Percentiles rank a stretch among this genome's conserved stretches.
These are phyloP conservation scores for Kodamaea nitidulidarum DNA, from an alignment of 805 yeast species.

Conservation along the genomic window DNA sequence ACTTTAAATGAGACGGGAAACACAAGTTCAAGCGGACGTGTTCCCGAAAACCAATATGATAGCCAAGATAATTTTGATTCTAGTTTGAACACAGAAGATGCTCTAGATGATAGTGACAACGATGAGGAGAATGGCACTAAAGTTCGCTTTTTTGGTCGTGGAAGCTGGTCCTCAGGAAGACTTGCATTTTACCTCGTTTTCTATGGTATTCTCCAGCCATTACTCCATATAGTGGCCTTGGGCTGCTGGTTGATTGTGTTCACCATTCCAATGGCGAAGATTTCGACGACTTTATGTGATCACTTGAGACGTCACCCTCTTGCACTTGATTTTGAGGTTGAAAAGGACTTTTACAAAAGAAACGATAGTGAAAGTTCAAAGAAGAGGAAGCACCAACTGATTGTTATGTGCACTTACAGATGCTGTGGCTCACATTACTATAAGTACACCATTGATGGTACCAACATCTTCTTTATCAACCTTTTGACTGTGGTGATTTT, in stretches of 20 bases:
- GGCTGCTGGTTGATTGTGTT: slow-evolving; percentile 80
- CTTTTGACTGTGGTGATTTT: slow-evolving; percentile 73
- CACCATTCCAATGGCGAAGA: slow-evolving; percentile 91
- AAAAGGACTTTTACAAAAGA: slow-evolving; percentile 43
- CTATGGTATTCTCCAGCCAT: slow-evolving; percentile 67
- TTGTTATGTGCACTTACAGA: slow-evolving; percentile 85
- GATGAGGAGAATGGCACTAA: slow-evolving; percentile 31
- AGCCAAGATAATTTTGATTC: slow-evolving; percentile 9
- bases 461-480: slow-evolving; percentile 88
- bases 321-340: slow-evolving; percentile 71
- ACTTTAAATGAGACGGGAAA: slow-evolving; percentile 17
- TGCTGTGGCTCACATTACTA: slow-evolving; percentile 91
- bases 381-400: slow-evolving; percentile 48
- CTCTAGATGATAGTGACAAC: slow-evolving; percentile 14
- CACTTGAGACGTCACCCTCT: slow-evolving; percentile 89
- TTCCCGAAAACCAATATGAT: slow-evolving; percentile 15
- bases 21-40: slow-evolving; percentile 13
- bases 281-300: slow-evolving; percentile 58
- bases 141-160: slow-evolving; percentile 80
- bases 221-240: slow-evolving; percentile 49
- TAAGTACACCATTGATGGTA: slow-evolving; percentile 94
- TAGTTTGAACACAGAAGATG: slow-evolving; percentile 8
- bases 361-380: slow-evolving; percentile 14
- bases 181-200: slow-evolving; percentile 68
- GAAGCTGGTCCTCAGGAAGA: slow-evolving; percentile 84